These are phyloP conservation scores for Tulasnella sp. DNA, from an alignment of 768 basidiomycete genomes.

Conservation along the genomic window DNA sequence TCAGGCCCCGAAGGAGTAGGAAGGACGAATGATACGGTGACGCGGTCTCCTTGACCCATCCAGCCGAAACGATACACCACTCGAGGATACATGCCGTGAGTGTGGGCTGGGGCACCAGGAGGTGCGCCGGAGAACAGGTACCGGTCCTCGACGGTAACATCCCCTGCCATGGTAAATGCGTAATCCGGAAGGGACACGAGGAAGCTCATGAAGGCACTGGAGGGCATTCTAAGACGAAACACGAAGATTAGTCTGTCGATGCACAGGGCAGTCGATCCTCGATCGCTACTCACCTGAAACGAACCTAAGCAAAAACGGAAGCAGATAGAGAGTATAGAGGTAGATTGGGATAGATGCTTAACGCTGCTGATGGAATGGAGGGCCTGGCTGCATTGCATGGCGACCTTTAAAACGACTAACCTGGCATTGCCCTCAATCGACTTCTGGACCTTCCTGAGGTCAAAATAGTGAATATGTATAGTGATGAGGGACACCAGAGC, in stretches of 20 bases:
- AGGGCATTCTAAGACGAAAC: neutral
- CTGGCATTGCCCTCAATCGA: neutral
- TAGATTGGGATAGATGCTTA: neutral
- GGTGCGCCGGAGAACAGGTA: conserved; percentile 4
- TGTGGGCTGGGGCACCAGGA: neutral
- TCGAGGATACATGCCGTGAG: neutral
- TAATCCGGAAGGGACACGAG: neutral
- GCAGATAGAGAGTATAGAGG: neutral
- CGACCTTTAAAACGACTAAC: neutral
- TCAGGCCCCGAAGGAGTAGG: neutral
- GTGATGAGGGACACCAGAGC: neutral
- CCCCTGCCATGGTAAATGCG: conserved; percentile 8
- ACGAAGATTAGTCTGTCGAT: neutral
- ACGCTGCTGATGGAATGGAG: neutral
- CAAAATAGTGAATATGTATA: neutral
- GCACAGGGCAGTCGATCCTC: neutral
- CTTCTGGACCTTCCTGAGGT: neutral
- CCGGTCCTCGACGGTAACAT: conserved; percentile 13
- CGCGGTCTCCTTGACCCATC: neutral
- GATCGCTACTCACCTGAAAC: neutral
- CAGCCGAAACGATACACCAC: conserved; percentile 16
- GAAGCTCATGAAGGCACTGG: conserved; percentile 11
- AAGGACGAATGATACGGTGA: neutral
- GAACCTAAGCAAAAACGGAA: neutral
- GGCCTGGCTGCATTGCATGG: neutral